Evolutionary conservation across 306 rosid genomes (phyloP).

Genomic region (Cercis canadensis): DNA sequence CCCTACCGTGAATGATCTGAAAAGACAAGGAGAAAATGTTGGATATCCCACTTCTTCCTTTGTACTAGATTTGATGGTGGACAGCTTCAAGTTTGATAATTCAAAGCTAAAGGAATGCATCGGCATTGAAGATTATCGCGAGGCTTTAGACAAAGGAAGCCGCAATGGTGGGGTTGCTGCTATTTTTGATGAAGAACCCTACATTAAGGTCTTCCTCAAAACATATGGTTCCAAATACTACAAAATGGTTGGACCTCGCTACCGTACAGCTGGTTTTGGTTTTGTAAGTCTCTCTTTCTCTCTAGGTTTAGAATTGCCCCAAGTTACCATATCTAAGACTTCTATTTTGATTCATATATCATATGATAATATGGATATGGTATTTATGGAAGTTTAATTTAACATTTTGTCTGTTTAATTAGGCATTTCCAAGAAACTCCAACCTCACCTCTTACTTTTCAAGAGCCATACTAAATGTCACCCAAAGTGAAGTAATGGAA

Average conservation of each 20-base stretch:
- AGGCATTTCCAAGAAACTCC: constrained; percentile 19
- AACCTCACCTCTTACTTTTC: constrained; percentile 26
- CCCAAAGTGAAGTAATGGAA: background rate
- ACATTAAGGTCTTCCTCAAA: constrained; percentile 38
- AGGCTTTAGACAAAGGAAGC: constrained; percentile 37
- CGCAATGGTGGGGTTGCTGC: constrained; percentile 38
- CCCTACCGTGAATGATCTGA: constrained; percentile 3
- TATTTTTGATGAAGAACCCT: constrained; percentile 36
- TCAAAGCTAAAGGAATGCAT: constrained; percentile 6
- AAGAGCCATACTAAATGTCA: constrained; percentile 23
- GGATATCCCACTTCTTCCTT: background rate
- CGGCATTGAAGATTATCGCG: constrained; percentile 16
- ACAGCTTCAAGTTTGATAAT: background rate
- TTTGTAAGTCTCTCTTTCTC: constrained; percentile 33
- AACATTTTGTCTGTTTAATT: background rate
- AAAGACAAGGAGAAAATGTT: background rate
- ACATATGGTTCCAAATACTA: constrained; percentile 13
- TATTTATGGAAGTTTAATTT: too few species aligned
- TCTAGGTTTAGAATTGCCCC: too few species aligned
- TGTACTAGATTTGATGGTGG: background rate
- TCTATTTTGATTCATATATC: too few species aligned
- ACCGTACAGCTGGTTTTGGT: constrained; percentile 38
- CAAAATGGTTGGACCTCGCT: constrained; percentile 11
- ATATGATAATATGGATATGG: too few species aligned
- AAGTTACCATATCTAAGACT: too few species aligned